Evolutionary conservation across 257 asterid species (phyloP).

Genomic region (Nicotiana noctiflora): DNA sequence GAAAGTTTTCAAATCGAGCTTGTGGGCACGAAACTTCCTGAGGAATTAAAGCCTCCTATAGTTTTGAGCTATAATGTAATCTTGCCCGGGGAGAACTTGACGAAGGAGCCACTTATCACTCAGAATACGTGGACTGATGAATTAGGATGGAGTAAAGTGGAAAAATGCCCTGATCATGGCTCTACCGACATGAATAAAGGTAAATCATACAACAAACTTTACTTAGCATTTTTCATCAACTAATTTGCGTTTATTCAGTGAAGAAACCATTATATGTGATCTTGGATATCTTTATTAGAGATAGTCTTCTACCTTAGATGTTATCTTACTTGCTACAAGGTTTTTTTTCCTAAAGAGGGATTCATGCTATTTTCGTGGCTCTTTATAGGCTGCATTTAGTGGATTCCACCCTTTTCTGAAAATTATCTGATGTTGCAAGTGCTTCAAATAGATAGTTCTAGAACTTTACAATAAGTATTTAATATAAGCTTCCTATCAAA

Average conservation of each 20-base stretch:
- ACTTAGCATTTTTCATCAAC: background rate
- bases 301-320: background rate
- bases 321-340: background rate
- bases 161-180: slow-evolving; percentile 76
- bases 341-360: background rate
- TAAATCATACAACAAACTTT: slow-evolving; percentile 9
- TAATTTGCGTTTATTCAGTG: background rate
- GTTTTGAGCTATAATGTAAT: slow-evolving; percentile 57
- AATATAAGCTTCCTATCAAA: background rate
- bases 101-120: slow-evolving; percentile 56
- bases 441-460: background rate
- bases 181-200: slow-evolving; percentile 37
- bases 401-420: background rate
- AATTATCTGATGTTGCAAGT: background rate
- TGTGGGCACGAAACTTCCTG: slow-evolving; percentile 44
- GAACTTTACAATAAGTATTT: background rate
- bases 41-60: slow-evolving; percentile 54
- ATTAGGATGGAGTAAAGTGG: slow-evolving; percentile 81
- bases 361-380: background rate
- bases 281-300: background rate
- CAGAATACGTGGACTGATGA: slow-evolving; percentile 82
- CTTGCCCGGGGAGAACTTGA: slow-evolving; percentile 71
- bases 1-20: slow-evolving; percentile 64
- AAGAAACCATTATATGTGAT: background rate
- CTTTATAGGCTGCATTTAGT: background rate